Evolutionary conservation across 2,329 filamentous ascomycete species (phyloP), one percentile per base, ranked within the genome.

Genomic region (Ophiobolus disseminans): DNA sequence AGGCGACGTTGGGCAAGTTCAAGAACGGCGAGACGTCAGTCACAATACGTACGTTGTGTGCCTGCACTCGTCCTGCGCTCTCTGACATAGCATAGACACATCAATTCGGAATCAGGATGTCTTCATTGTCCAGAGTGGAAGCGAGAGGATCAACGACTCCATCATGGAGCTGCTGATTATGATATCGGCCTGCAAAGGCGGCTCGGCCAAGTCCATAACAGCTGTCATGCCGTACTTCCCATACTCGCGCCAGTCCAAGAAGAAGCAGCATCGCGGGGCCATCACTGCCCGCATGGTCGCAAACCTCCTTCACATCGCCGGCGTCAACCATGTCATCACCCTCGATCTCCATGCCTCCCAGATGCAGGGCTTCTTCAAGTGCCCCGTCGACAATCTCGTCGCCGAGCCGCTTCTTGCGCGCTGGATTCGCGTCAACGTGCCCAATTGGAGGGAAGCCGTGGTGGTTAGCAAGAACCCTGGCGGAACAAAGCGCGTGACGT

Each of bases 91-190:
- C 21, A n/a, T 52, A 80, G 77, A 79, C 66, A 78, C 78, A 40
- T 88, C 86, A 20, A 91, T 99, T 59, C 89, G 94, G 63, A 95
- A 99, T 73, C 95, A 97, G 75, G 93, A 99, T 82, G 93, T 99
- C 66, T 99, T 97, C 75, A 93, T 99, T 72, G 89, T 99, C 53
- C 94, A 99, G 80, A 97, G 93, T 55, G 94, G 94, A 58, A 97
- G 94, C 77, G 83, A 86, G 70, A 91, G 89, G 78, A 96, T 97
- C 82, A 99, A 99, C 75, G 94, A 99, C 78, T 95, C 91, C 68
- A 91, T 99, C 71, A 97, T 99, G 91, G 94, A 99, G 81, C 83
- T 99, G 70, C 84, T 99, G 70, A 97, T 99, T 76, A 96, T 99
- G 90, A 97, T 97, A 66, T 94, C 90, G 59, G 94, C 94, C 62